Percentiles rank a stretch among this genome's conserved stretches.
Conservation (phyloP, 1,284 basidiomycete genomes). For the Cutaneotrichosporon cutaneum region DNA sequence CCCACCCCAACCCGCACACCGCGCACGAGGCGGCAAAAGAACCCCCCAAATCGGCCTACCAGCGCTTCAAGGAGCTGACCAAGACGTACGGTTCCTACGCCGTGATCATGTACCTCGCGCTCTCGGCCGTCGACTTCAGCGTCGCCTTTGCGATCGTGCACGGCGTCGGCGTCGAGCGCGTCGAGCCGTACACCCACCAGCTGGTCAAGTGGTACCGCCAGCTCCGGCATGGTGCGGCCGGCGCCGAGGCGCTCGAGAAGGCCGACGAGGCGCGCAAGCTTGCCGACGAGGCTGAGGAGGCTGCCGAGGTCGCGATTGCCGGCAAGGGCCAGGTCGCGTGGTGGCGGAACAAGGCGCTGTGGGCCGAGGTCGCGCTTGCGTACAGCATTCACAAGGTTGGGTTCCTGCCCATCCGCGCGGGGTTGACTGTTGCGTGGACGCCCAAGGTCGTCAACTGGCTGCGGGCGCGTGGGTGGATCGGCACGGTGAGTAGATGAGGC, state of each 20-base stretch:
- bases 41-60: conserved; percentile 31
- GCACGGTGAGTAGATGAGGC: conserved; percentile 36
- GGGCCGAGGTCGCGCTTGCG: conserved; percentile 87
- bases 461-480: conserved; percentile 66
- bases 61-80: conserved; percentile 76
- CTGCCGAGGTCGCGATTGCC: conserved; percentile 57
- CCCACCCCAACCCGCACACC: background rate
- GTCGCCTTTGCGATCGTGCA: conserved; percentile 82
- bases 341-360: conserved; percentile 66
- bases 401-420: conserved; percentile 85
- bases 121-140: conserved; percentile 73
- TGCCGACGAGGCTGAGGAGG: conserved; percentile 53
- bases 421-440: conserved; percentile 82
- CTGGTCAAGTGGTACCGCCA: conserved; percentile 56
- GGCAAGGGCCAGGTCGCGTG: conserved; percentile 60
- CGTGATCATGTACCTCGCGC: conserved; percentile 74
- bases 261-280: conserved; percentile 25
- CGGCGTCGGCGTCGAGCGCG: conserved; percentile 84
- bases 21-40: background rate
- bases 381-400: conserved; percentile 95
- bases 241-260: conserved; percentile 21
- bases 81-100: conserved; percentile 93
- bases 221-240: conserved; percentile 38
- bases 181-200: conserved; percentile 65
- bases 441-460: conserved; percentile 81